A percentile compares a stretch with the other conserved stretches of the same genome.
phyloP scores from a whole-genome alignment of 345 rosid species.

The Punica granatum region DNA sequence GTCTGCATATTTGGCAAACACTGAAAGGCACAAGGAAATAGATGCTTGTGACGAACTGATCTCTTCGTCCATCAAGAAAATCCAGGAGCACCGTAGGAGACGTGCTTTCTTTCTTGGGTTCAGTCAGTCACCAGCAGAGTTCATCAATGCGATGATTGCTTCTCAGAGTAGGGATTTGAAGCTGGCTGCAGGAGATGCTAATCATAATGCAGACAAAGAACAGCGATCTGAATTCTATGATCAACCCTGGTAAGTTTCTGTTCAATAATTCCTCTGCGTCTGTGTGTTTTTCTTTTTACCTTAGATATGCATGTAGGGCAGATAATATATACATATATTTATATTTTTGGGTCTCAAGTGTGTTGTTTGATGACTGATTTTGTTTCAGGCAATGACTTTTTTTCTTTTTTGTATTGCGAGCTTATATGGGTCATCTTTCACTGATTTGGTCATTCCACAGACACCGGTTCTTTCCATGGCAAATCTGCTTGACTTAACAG shows the following conservation, averaged over 20 bases:
- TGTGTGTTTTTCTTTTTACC: background rate
- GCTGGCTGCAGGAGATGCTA: conserved; percentile 18
- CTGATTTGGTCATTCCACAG: background rate
- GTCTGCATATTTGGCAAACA: conserved; percentile 11
- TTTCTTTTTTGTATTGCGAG: background rate
- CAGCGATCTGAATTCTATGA: conserved; percentile 17
- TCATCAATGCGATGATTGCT: conserved; percentile 15
- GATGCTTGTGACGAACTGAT: conserved; percentile 15
- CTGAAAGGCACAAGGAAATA: conserved; percentile 13
- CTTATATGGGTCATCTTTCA: background rate
- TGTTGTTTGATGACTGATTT: background rate
- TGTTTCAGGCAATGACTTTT: background rate
- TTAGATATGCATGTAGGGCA: background rate
- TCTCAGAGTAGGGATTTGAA: conserved; percentile 21
- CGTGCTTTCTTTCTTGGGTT: conserved; percentile 20
- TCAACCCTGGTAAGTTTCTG: conserved; percentile 18
- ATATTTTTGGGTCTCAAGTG: background rate
- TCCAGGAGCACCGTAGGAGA: conserved; percentile 14
- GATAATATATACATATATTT: background rate
- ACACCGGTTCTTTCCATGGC: background rate
- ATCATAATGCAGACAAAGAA: conserved; percentile 14
- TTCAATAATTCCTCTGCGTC: background rate
- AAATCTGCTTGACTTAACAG: background rate
- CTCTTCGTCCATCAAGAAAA: conserved; percentile 14
- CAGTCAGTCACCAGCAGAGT: conserved; percentile 22